A percentile compares a stretch with the other conserved stretches of the same genome.
Evolutionary conservation across 2,329 filamentous ascomycete species (phyloP).

Genomic region (Penicillium sp.): DNA sequence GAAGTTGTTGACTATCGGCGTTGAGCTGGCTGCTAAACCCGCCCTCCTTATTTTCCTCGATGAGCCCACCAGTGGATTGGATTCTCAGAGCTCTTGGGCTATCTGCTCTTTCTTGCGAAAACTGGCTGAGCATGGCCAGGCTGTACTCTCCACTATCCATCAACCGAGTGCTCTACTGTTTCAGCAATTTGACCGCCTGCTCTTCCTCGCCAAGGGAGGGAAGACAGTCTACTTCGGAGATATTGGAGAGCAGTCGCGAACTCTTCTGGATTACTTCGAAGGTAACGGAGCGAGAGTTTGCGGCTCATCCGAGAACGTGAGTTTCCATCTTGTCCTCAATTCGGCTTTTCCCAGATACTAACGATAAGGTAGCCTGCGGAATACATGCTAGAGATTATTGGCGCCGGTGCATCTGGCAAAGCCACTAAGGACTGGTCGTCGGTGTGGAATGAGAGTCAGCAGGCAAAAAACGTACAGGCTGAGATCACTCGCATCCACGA

Average conservation of each 20-base stretch:
- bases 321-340: background rate
- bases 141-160: constrained; percentile 89
- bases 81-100: constrained; percentile 86
- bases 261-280: constrained; percentile 62
- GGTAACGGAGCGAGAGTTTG: constrained; percentile 60
- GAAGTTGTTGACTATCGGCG: constrained; percentile 80
- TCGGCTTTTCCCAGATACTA: constrained; percentile 4
- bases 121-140: constrained; percentile 79
- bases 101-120: constrained; percentile 85
- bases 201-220: constrained; percentile 63
- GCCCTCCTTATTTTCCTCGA: constrained; percentile 84
- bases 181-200: constrained; percentile 68
- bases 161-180: constrained; percentile 92
- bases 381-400: constrained; percentile 62
- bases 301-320: constrained; percentile 57
- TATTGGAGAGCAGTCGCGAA: constrained; percentile 58
- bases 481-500: constrained; percentile 60
- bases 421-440: constrained; percentile 63
- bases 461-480: constrained; percentile 55
- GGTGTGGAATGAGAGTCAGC: constrained; percentile 58
- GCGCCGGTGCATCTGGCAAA: constrained; percentile 65
- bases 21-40: constrained; percentile 87
- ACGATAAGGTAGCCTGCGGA: constrained; percentile 57
- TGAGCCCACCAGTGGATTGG: constrained; percentile 87
- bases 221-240: constrained; percentile 67